A percentile compares a stretch with the other conserved stretches of the same genome.
These are phyloP conservation scores for Scedosporium aurantiacum DNA, from an alignment of 2,329 filamentous ascomycete genomes.

Conservation along the genomic window DNA sequence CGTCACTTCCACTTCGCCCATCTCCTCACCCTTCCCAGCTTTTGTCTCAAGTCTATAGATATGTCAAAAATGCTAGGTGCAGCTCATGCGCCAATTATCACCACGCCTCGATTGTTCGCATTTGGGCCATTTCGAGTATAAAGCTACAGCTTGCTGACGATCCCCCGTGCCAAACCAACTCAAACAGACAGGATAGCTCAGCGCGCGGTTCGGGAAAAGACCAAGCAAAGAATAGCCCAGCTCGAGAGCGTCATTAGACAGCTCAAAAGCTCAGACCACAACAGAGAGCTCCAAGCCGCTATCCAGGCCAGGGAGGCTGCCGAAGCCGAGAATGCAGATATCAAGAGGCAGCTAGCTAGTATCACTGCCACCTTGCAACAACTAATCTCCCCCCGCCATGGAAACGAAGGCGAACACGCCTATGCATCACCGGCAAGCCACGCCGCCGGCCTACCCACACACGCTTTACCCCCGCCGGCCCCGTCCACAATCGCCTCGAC, in stretches of 20 bases:
- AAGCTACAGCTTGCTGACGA: neutral
- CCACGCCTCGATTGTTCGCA: neutral
- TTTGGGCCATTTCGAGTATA: neutral
- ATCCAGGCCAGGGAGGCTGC: constrained; percentile 66
- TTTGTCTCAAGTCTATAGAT: no score
- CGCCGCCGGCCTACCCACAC: neutral
- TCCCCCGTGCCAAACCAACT: constrained; percentile 7
- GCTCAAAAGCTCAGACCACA: constrained; percentile 62
- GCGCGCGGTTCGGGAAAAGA: constrained; percentile 72
- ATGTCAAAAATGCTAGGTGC: neutral
- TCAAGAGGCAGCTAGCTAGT: constrained; percentile 33
- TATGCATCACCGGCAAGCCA: constrained; percentile 3
- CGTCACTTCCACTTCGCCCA: neutral
- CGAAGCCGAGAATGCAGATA: constrained; percentile 69
- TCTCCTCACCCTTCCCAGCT: neutral
- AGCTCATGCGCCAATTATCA: constrained; percentile 1
- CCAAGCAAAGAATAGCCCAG: constrained; percentile 1
- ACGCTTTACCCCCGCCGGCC: neutral
- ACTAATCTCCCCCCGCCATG: neutral
- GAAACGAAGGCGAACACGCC: neutral
- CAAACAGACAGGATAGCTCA: constrained; percentile 58
- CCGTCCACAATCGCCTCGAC: constrained; percentile 2
- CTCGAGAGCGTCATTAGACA: constrained; percentile 59
- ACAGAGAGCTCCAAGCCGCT: constrained; percentile 58
- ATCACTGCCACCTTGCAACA: neutral